Percentiles rank a stretch among this genome's conserved stretches.
Evolutionary conservation across 495 filamentous ascomycete species (phyloP).

Genomic region (Filosporella fistucella): DNA sequence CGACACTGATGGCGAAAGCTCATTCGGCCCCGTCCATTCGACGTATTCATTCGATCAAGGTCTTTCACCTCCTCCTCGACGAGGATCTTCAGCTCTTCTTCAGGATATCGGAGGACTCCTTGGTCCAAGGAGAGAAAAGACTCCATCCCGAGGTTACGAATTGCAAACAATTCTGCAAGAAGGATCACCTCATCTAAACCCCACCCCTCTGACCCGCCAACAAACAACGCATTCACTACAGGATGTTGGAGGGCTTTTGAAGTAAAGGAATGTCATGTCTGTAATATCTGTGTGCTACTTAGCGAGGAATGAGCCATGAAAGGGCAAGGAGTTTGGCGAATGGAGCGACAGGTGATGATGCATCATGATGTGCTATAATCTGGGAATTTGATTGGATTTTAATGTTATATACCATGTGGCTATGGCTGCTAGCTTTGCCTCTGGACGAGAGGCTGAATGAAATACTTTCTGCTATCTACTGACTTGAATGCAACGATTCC

Average conservation of each 20-base stretch:
- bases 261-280: neutral
- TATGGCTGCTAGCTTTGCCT: neutral
- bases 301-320: constrained; percentile 3
- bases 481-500: too few species aligned
- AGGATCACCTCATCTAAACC: neutral
- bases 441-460: too few species aligned
- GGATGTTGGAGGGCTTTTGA: constrained; percentile 17
- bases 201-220: constrained; percentile 1
- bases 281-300: neutral
- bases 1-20: constrained; percentile 22
- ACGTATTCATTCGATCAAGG: constrained; percentile 5
- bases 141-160: constrained; percentile 11
- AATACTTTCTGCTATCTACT: too few species aligned
- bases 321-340: neutral
- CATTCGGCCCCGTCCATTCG: constrained; percentile 1
- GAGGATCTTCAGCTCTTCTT: constrained; percentile 17
- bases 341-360: too few species aligned
- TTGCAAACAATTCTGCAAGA: constrained; percentile 20
- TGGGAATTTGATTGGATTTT: too few species aligned
- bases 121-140: constrained; percentile 10
- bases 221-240: constrained; percentile 13
- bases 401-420: neutral
- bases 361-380: too few species aligned
- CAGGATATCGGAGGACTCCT: constrained; percentile 25
- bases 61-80: constrained; percentile 9